Percentiles rank a stretch among this genome's conserved stretches.
Conservation (phyloP, 2,329 filamentous ascomycete genomes). For the Cryphonectria parasitica region DNA sequence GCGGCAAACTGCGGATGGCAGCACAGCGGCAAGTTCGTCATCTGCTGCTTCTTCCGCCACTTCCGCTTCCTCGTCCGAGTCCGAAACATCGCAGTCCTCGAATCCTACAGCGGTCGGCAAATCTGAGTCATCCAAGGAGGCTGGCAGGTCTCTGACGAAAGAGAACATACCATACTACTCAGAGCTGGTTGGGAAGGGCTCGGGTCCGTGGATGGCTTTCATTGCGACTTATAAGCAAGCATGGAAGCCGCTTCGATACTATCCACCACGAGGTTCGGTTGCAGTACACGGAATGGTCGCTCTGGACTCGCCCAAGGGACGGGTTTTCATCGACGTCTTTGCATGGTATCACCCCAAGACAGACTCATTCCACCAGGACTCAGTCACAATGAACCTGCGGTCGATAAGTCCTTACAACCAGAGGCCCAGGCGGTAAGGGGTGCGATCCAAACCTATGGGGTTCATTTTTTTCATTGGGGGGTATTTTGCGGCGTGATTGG, state of each 20-base stretch:
- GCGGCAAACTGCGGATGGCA: slow-evolving; percentile 28
- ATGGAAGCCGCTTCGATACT: slow-evolving; percentile 48
- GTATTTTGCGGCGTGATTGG: background rate
- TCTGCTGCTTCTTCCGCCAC: slow-evolving; percentile 11
- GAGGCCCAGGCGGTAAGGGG: slow-evolving; percentile 21
- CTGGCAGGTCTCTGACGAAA: slow-evolving; percentile 22
- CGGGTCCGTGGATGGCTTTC: slow-evolving; percentile 41
- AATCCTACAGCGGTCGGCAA: background rate
- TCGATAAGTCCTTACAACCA: slow-evolving; percentile 25
- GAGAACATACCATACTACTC: slow-evolving; percentile 33
- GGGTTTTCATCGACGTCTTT: slow-evolving; percentile 54
- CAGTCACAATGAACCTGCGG: slow-evolving; percentile 45
- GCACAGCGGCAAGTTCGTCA: slow-evolving; percentile 32
- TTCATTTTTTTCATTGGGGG: background rate
- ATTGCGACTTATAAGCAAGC: slow-evolving; percentile 39
- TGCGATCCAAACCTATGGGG: background rate
- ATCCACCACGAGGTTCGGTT: slow-evolving; percentile 56
- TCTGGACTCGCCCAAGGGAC: slow-evolving; percentile 49
- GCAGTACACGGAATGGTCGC: slow-evolving; percentile 59
- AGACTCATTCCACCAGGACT: slow-evolving; percentile 46
- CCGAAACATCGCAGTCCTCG: background rate
- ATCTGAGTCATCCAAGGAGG: background rate
- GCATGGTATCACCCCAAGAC: slow-evolving; percentile 62
- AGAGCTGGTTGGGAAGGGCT: slow-evolving; percentile 37
- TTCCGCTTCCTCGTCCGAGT: slow-evolving; percentile 16